Evolutionary conservation across 2,329 filamentous ascomycete genomes (phyloP), one percentile per base, ranked within the genome.

Genomic region (Westerdykella aurantiaca): DNA sequence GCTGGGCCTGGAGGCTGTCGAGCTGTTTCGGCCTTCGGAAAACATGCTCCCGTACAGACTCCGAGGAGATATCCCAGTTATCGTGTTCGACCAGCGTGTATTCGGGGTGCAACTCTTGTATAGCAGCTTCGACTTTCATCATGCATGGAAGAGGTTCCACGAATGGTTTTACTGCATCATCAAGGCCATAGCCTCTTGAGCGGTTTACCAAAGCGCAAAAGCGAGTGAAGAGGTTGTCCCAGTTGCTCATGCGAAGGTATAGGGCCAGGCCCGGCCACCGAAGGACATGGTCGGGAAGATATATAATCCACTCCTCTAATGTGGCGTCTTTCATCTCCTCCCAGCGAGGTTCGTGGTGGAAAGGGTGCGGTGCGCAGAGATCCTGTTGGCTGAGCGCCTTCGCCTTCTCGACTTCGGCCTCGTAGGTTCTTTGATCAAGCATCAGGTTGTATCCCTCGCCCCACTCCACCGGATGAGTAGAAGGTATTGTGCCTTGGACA

Each of bases 281-380:
- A 2, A 47, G 37, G 2, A 51, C 49, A 34, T 57, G 55, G 25
- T 55, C 56, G 1, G 55, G 55, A 29, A 57, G 56, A 37, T 51
- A 56, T 11, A 56, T 40, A 33, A 56, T 39, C 18, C 54, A 42
- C 40, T 56, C 55, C 25, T 56, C 52, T 10, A 56, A 14, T 5
- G 46, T 48, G 21, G 51, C 50, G 35, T 35, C 33, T 16, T 16
- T 9, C 42, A 57, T 48, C 12, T 50, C 23, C 2, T 49, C 37
- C 47, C 42, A 52, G 9, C 51, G 53, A 3, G 49, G 46, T 6
- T 48, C 39, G 11, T 22, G 22, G 22, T 41, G 10, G 12, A 29
- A 43, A 10, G 35, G 22, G n/a, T 49, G 53, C 2, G 49, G 47
- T 29, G 51, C 43, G 7, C 7, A 11, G 9, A 54, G 47, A 9